Evolutionary conservation across 352 stramenopile genomes (phyloP), one percentile per base, ranked within the genome.

Genomic region (Phytophthora sansomeana): DNA sequence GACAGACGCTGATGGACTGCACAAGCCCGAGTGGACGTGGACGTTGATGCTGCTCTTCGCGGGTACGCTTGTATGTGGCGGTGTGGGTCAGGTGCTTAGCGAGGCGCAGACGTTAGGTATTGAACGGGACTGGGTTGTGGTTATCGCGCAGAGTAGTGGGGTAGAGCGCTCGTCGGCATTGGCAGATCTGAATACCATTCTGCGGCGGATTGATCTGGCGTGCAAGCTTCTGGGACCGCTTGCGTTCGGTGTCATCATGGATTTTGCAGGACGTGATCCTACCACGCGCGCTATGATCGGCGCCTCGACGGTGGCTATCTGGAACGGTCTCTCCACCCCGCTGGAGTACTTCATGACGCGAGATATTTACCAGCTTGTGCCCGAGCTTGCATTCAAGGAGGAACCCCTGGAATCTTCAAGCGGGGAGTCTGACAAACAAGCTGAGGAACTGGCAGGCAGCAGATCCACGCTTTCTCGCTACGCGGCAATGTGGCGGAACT

Each of bases 111-210:
- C 86, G 6, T 58, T 96, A 2, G 84, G 81, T 2, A 80, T 96
- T 36, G 87, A 97, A 59, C 84, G 87, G 41, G 90, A 97, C 60
- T 97, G 90, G 88, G 84, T 96, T 36, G 87, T 96, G 2, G 70
- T 96, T 4, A 79, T 96, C 39, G 75, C 87, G 0, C 66, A 71
- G 21, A 58, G 19, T 21, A 70, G 54, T 47, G 68, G 48, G 50
- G 60, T 53, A 0, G 74, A 83, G 5, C 67, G 80, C 32, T 84
- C 78, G 4, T 55, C 60, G 11, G 58, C 62, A n/a, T 63, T 96
- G n/a, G 75, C 73, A 5, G 51, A 67, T 6, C 53, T 93, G 11
- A 97, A 96, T 72, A 93, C 87, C n/a, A n/a, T n/a, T n/a, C n/a
- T n/a, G n/a, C n/a, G n/a, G n/a, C n/a, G n/a, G n/a, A n/a, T n/a